These are phyloP conservation scores for Hericium rajendrae DNA, from an alignment of 768 basidiomycete species.

Conservation along the genomic window DNA sequence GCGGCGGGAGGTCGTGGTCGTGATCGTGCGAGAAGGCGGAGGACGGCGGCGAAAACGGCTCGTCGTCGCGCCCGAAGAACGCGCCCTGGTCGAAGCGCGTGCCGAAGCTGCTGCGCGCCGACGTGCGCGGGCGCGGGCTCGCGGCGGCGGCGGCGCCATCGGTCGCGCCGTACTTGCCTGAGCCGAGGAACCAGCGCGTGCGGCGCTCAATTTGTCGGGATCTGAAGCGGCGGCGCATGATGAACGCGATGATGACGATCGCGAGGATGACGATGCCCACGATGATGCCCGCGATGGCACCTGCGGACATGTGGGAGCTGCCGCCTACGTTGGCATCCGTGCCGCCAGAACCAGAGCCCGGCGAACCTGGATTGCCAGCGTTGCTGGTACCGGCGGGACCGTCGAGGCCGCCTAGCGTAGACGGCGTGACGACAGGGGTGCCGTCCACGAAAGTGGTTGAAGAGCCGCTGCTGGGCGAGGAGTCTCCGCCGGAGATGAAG, in stretches of 20 bases:
- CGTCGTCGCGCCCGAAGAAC: neutral
- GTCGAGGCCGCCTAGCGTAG: neutral
- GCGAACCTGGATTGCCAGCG: neutral
- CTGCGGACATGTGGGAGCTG: slow-evolving; percentile 27
- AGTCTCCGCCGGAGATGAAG: neutral
- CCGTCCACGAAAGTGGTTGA: neutral
- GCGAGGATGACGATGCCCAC: slow-evolving; percentile 22
- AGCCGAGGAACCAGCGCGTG: slow-evolving; percentile 36
- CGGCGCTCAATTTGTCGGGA: slow-evolving; percentile 33
- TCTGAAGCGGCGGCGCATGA: slow-evolving; percentile 38
- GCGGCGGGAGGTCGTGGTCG: neutral
- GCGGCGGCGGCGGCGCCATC: no score
- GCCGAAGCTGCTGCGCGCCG: slow-evolving; percentile 51
- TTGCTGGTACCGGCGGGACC: neutral
- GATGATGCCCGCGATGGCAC: slow-evolving; percentile 39
- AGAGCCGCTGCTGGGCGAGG: neutral
- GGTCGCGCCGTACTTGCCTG: slow-evolving; percentile 12
- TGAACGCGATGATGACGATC: slow-evolving; percentile 28
- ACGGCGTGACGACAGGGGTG: neutral
- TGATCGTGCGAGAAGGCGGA: neutral
- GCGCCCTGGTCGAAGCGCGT: slow-evolving; percentile 33
- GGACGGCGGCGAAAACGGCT: neutral
- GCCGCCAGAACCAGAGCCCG: neutral
- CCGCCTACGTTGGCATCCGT: neutral
- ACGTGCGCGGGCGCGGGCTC: slow-evolving; percentile 18